Evolutionary conservation across 495 filamentous ascomycete species (phyloP).

Genomic region (Podospora pseudoanserina): DNA sequence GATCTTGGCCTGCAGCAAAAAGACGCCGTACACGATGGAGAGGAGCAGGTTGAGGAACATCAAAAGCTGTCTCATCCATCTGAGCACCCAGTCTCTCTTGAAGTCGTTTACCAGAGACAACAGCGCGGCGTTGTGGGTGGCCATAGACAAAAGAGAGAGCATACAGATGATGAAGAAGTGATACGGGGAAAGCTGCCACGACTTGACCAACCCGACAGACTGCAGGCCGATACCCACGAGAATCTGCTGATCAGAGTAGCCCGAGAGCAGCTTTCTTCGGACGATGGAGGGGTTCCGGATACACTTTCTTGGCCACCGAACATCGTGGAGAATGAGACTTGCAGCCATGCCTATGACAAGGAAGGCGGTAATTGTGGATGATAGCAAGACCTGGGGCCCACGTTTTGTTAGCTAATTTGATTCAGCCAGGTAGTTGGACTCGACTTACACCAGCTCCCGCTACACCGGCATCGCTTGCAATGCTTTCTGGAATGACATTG

Average conservation of each 20-base stretch:
- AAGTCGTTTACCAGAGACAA: slow-evolving; percentile 57
- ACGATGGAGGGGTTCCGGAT: slow-evolving; percentile 39
- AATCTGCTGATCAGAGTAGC: slow-evolving; percentile 60
- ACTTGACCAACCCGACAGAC: slow-evolving; percentile 49
- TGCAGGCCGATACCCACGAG: slow-evolving; percentile 59
- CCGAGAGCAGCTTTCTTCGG: slow-evolving; percentile 53
- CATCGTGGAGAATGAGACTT: slow-evolving; percentile 47
- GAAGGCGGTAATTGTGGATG: slow-evolving; percentile 55
- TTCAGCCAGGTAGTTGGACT: not conserved
- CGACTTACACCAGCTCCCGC: slow-evolving; percentile 54
- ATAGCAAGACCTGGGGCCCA: slow-evolving; percentile 49
- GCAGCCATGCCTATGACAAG: slow-evolving; percentile 44
- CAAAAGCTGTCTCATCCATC: slow-evolving; percentile 56
- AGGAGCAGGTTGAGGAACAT: slow-evolving; percentile 58
- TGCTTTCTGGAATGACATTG: slow-evolving; percentile 39
- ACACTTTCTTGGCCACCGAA: slow-evolving; percentile 27
- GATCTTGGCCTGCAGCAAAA: slow-evolving; percentile 46
- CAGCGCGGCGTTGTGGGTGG: slow-evolving; percentile 54
- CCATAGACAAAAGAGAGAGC: slow-evolving; percentile 54
- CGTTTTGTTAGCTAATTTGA: not conserved
- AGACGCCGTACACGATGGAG: slow-evolving; percentile 46
- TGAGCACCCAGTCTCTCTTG: slow-evolving; percentile 57
- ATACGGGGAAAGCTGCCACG: slow-evolving; percentile 50
- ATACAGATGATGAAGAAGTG: slow-evolving; percentile 64
- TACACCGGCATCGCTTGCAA: slow-evolving; percentile 53